A percentile compares a stretch with the other conserved stretches of the same genome.
These are phyloP conservation scores for Hypomontagnella submonticulosa DNA, from an alignment of 495 filamentous ascomycete species.

Conservation along the genomic window DNA sequence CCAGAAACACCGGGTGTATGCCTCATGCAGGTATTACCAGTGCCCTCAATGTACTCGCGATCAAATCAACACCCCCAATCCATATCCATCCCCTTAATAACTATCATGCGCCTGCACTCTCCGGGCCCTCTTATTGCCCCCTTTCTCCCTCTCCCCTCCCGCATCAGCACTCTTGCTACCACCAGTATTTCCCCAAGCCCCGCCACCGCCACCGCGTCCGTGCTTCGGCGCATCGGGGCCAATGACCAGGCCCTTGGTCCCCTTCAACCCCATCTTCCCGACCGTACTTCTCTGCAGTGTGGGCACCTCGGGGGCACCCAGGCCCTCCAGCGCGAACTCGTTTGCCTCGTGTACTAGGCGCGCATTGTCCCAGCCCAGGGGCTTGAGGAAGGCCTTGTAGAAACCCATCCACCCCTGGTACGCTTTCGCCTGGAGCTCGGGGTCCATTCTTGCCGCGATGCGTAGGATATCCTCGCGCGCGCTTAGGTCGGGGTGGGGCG, in stretches of 20 bases:
- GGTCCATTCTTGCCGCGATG: constrained; percentile 37
- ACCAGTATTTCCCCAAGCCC: not conserved
- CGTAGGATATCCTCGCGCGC: constrained; percentile 37
- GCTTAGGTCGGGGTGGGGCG: constrained; percentile 45
- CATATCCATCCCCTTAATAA: no score
- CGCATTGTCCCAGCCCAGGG: constrained; percentile 51
- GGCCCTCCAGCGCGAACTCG: constrained; percentile 53
- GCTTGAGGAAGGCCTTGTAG: constrained; percentile 62
- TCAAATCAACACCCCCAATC: no score
- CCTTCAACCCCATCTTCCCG: constrained; percentile 66
- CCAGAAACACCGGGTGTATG: no score
- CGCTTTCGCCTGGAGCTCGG: constrained; percentile 38
- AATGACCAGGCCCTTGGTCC: constrained; percentile 51
- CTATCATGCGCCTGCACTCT: no score
- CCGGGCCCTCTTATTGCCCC: no score
- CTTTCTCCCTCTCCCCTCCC: no score
- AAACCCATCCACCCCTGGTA: constrained; percentile 61
- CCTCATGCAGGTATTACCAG: no score
- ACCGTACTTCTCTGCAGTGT: constrained; percentile 55
- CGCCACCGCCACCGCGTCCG: constrained; percentile 3
- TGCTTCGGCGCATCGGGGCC: constrained; percentile 42
- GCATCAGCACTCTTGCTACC: no score
- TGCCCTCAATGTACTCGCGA: no score
- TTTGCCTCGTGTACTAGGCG: constrained; percentile 59
- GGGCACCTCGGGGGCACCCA: constrained; percentile 60